These are phyloP conservation scores for Salvia sclarea DNA, from an alignment of 305 asterid species.

Conservation along the genomic window DNA sequence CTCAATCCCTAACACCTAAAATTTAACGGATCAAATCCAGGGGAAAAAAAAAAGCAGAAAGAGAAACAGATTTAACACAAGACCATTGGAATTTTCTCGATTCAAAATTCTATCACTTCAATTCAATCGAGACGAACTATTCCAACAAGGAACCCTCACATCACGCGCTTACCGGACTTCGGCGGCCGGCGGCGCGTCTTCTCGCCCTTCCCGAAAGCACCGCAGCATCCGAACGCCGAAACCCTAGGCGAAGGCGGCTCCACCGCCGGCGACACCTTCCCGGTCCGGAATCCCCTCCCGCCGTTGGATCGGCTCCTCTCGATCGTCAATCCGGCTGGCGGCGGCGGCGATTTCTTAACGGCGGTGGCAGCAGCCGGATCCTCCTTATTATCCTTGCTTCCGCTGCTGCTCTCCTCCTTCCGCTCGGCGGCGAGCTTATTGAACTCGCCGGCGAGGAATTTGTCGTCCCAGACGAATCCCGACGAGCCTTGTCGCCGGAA, in stretches of 20 bases:
- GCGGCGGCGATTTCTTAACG: conserved; percentile 36
- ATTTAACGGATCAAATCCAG: conserved; percentile 1
- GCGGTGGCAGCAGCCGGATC: conserved; percentile 28
- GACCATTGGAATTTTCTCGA: conserved; percentile 15
- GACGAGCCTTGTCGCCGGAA: conserved; percentile 96
- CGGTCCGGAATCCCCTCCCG: conserved; percentile 64
- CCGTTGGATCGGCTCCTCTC: conserved; percentile 90
- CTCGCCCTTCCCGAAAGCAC: conserved; percentile 56
- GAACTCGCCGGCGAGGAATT: conserved; percentile 58
- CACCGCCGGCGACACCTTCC: conserved; percentile 78
- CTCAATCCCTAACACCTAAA: conserved; percentile 16
- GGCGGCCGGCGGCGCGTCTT: conserved; percentile 65
- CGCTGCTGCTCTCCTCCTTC: conserved; percentile 38
- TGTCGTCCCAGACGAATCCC: conserved; percentile 96
- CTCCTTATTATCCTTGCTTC: conserved; percentile 12
- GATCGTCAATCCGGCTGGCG: conserved; percentile 51
- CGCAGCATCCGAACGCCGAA: conserved; percentile 83
- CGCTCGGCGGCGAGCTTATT: conserved; percentile 42
- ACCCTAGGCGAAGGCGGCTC: conserved; percentile 97
- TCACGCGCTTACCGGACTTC: conserved; percentile 66
- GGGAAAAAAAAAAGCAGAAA: background rate
- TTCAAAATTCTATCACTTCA: conserved; percentile 31
- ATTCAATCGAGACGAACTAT: conserved; percentile 26
- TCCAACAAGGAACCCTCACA: conserved; percentile 37
- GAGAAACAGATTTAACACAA: conserved; percentile 15